These are phyloP conservation scores for Apiospora saccharicola DNA, from an alignment of 2,329 filamentous ascomycete species.

Conservation along the genomic window DNA sequence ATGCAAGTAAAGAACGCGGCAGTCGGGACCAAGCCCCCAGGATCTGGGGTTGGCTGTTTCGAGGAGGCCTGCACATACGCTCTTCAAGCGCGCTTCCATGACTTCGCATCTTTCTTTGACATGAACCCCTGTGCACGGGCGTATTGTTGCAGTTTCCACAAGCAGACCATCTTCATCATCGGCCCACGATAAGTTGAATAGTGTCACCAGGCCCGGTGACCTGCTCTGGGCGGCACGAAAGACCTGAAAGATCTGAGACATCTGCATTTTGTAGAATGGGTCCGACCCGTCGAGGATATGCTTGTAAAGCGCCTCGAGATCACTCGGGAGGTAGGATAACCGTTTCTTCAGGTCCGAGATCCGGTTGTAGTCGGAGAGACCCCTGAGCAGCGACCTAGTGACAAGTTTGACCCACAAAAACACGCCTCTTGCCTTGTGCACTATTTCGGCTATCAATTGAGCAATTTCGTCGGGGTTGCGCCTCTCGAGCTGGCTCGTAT, in stretches of 20 bases:
- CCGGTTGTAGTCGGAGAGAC: constrained; percentile 17
- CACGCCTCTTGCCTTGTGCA: constrained; percentile 18
- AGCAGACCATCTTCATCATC: background rate
- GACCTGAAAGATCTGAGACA: background rate
- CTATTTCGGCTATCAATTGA: background rate
- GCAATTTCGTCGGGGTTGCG: background rate
- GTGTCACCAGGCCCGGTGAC: background rate
- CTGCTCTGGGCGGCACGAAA: background rate
- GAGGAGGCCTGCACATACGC: background rate
- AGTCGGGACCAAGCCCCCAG: background rate
- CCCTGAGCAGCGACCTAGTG: constrained; percentile 9
- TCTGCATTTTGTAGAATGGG: background rate
- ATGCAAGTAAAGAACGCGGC: background rate
- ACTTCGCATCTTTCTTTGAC: background rate
- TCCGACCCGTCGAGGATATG: background rate
- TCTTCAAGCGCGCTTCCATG: background rate
- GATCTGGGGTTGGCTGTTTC: background rate
- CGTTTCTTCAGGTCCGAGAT: constrained; percentile 18
- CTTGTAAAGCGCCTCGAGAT: constrained; percentile 2
- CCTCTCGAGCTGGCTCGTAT: background rate
- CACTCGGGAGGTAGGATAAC: background rate
- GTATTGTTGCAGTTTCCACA: background rate
- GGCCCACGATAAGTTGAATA: background rate
- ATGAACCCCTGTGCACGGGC: too few relatives aligned
- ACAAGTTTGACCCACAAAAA: constrained; percentile 25